Base-by-base conservation (phyloP, 2,329 filamentous ascomycete species). In the Cladosporium sp. region DNA sequence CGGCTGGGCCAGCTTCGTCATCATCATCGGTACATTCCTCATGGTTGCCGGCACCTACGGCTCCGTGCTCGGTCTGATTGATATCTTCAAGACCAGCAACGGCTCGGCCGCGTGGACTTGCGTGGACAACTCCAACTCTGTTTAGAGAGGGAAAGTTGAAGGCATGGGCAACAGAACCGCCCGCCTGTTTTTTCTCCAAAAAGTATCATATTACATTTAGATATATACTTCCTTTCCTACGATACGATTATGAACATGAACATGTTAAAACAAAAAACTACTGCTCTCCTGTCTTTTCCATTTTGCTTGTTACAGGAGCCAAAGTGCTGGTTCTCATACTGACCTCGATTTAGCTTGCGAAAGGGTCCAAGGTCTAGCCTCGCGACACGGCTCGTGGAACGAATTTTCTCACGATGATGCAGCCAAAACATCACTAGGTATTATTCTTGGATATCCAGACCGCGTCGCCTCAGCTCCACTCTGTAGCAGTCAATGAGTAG, bases 1-100 rank as follows among this genome's bases (percentile, higher is more conserved):
- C 15, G 51, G 71, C 15, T 85, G 83, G 82, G 84, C 82, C 0
- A 44, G 79, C 32, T 83, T 85, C 68, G 83, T 83, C 0, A 75
- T 85, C 59, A 69, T 85, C 60, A 82, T 85, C 51, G 80, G 80
- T 4, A 75, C 70, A 0, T 83, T 83, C 67, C 68, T 83, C 10
- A 82, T 79, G 74, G 71, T 83, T 57, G 78, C 75, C 4, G 81
- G 81, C 1, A 83, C 81, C 0, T 64, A 82, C 61, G 80, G 80
- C 1, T 80, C 80, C 0, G 72, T 83, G 7, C 71, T 80, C 7
- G 75, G 72, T 4, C 80, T 82, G 34, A 76, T 80, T 26, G 74
- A 79, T 58, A 66, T 66, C 28, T 57, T 64, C 18, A 52, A 36
- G 21, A 41, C 24, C 14, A 62, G 65, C 51, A 57, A 66, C 34